Evolutionary conservation across 2,329 filamentous ascomycete species (phyloP), one percentile per base, ranked within the genome.

Genomic region (Monosporascus ibericus): DNA sequence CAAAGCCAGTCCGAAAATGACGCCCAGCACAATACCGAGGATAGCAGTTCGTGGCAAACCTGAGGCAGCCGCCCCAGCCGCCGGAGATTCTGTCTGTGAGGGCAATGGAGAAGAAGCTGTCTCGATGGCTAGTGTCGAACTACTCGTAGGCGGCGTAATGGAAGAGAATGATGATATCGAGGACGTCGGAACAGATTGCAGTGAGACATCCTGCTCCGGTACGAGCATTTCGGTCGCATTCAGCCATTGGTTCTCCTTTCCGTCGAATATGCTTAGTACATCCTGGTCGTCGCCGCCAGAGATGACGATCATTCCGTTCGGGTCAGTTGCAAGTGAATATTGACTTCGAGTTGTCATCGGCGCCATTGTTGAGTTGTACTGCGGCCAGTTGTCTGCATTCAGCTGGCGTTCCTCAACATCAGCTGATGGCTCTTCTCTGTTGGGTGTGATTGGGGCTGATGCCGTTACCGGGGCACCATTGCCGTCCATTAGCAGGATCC

Each of bases 11-110:
- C 88, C 90, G 49, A 88, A 80, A 22, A 96, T 84, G n/a, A 86
- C 84, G 14, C 92, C 91, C 1, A 97, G 77, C 0, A 88, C 88
- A 48, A 89, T 88, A 36, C 89, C 92, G 1, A 96, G 78, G 27
- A 96, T 86, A 7, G 83, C 83, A 59, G 69, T 78, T 74, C 65
- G 74, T 65, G 53, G 68, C 64, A 48, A 68, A 57, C 44, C 53
- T n/a, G 63, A 69, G 53, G 24, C 66, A 55, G 25, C 62, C 58
- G 55, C 22, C 22, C 65, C 42, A 9, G 59, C 34, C 14, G 4
- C 22, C n/a, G 24, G 17, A 14, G 38, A 20, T n/a, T 40, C 20
- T 3, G 49, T 49, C 9, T 54, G 30, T 5, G 11, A 34, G 9
- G 30, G 36, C n/a, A 51, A 34, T 17, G 58, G n/a, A n/a, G n/a